Percentiles rank a stretch among this genome's conserved stretches.
These are phyloP conservation scores for Yamadazyma spencermartinsiae DNA, from an alignment of 1,139 yeast species.

Conservation along the genomic window DNA sequence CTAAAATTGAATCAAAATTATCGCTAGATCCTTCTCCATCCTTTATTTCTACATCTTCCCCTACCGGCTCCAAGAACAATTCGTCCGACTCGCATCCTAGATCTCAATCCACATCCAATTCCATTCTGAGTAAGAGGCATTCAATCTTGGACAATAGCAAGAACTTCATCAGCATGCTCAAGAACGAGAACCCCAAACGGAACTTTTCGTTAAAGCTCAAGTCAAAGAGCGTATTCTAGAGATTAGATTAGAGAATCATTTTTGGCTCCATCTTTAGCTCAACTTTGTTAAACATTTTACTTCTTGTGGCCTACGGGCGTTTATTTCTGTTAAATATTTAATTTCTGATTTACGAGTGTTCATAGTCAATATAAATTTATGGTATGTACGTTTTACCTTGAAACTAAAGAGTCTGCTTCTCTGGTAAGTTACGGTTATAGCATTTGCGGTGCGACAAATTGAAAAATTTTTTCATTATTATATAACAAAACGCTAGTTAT, in stretches of 20 bases:
- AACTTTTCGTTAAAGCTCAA: constrained; percentile 20
- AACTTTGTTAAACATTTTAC: too few relatives aligned
- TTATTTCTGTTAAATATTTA: neutral
- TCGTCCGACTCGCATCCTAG: neutral
- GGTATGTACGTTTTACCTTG: too few relatives aligned
- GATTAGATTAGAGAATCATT: neutral
- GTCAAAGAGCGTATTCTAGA: constrained; percentile 19
- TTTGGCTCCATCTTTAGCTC: too few relatives aligned
- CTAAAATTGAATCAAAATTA: constrained; percentile 11
- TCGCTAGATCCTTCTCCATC: constrained; percentile 3
- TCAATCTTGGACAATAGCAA: constrained; percentile 14
- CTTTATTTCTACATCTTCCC: neutral
- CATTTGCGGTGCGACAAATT: too few relatives aligned
- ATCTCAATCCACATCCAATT: neutral
- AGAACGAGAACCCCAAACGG: constrained; percentile 17
- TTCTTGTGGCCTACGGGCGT: too few relatives aligned
- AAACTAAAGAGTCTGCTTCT: too few relatives aligned
- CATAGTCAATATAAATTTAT: neutral
- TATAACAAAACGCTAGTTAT: neutral
- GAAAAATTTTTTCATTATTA: neutral
- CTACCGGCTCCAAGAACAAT: neutral
- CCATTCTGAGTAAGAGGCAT: constrained; percentile 1
- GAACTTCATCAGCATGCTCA: constrained; percentile 19
- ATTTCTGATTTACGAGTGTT: neutral
- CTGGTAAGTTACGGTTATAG: too few relatives aligned